Percentiles rank a stretch among this genome's conserved stretches.
Evolutionary conservation across 2,329 filamentous ascomycete genomes (phyloP).

Genomic region (Aspergillus versicolor): DNA sequence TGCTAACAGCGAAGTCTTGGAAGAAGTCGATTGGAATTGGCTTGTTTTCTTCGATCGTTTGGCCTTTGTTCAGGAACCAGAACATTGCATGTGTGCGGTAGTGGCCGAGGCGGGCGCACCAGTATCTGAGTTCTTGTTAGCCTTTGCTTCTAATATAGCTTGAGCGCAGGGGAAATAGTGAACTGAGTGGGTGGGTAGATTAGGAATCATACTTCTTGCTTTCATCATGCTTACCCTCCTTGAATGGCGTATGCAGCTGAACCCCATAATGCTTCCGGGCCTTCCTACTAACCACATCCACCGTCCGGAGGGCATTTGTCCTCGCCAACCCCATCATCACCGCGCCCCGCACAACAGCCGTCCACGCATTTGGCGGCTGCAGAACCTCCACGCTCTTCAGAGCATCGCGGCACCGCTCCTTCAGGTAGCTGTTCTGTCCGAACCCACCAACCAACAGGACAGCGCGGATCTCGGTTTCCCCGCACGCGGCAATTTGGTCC

Average conservation of each 20-base stretch:
- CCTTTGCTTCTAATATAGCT: neutral
- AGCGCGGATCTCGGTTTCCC: slow-evolving; percentile 51
- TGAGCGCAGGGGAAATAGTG: neutral
- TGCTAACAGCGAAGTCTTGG: neutral
- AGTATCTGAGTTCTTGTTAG: slow-evolving; percentile 2
- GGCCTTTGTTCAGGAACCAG: slow-evolving; percentile 5
- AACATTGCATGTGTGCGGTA: neutral
- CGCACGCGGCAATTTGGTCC: slow-evolving; percentile 52
- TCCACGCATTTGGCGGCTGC: slow-evolving; percentile 26
- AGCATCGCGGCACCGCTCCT: slow-evolving; percentile 18
- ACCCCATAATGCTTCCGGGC: slow-evolving; percentile 26
- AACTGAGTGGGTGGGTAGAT: neutral
- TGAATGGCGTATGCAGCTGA: neutral
- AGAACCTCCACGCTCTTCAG: slow-evolving; percentile 19
- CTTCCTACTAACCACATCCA: slow-evolving; percentile 19
- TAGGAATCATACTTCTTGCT: slow-evolving; percentile 16
- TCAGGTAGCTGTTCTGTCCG: slow-evolving; percentile 27
- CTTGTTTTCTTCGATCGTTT: slow-evolving; percentile 7
- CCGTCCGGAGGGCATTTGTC: slow-evolving; percentile 4
- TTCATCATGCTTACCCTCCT: slow-evolving; percentile 9
- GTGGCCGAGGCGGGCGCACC: neutral
- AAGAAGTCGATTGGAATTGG: slow-evolving; percentile 8
- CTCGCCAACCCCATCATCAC: slow-evolving; percentile 16
- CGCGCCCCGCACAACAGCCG: slow-evolving; percentile 26
- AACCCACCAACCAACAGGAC: slow-evolving; percentile 32